Evolutionary conservation across 2,329 filamentous ascomycete species (phyloP).

Genomic region (Cladobotryum protrusum): DNA sequence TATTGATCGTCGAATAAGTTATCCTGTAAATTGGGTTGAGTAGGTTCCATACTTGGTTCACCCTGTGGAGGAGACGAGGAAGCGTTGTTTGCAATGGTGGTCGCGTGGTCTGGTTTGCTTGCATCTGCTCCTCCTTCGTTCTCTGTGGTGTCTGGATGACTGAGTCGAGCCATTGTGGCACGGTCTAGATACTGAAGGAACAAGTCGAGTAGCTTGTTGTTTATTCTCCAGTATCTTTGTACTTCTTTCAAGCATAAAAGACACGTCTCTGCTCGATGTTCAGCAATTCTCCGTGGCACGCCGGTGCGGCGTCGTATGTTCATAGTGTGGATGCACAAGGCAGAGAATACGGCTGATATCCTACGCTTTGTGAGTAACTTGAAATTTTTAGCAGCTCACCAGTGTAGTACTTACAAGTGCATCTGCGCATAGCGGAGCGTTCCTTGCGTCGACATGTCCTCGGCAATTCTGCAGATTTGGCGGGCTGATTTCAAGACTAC

Average conservation of each 20-base stretch:
- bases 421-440: constrained; percentile 32
- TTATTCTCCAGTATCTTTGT: constrained; percentile 35
- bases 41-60: not conserved
- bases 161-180: constrained; percentile 30
- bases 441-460: constrained; percentile 31
- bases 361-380: constrained; percentile 11
- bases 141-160: constrained; percentile 9
- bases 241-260: constrained; percentile 32
- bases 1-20: constrained; percentile 30
- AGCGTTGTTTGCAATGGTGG: not conserved
- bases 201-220: constrained; percentile 33
- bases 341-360: constrained; percentile 32
- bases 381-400: not conserved
- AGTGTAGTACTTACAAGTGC: constrained; percentile 25
- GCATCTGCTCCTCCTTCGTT: constrained; percentile 2
- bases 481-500: constrained; percentile 28
- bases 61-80: not conserved
- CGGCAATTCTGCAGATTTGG: constrained; percentile 30
- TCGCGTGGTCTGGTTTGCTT: constrained; percentile 4
- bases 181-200: constrained; percentile 33
- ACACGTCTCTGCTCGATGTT: constrained; percentile 32
- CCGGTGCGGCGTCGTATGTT: constrained; percentile 27
- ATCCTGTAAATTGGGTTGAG: constrained; percentile 12
- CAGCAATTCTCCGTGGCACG: constrained; percentile 28
- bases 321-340: constrained; percentile 33